Evolutionary conservation across 2,329 filamentous ascomycete genomes (phyloP).

Genomic region (Fusarium sp.): DNA sequence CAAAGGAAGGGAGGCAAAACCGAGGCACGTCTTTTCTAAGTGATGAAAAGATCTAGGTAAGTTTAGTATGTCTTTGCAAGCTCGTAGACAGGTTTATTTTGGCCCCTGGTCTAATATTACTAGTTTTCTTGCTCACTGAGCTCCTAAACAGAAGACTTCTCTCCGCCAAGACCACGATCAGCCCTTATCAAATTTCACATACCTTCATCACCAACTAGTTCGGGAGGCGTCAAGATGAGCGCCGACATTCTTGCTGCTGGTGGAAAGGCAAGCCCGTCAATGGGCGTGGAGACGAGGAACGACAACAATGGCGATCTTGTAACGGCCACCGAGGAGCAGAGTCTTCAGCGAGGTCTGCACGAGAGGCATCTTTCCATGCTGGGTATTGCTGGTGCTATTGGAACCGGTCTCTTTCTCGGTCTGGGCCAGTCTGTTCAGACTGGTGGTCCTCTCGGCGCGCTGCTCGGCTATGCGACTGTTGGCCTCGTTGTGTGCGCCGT

Average conservation of each 20-base stretch:
- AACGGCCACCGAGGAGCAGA: conserved; percentile 35
- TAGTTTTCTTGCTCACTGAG: neutral
- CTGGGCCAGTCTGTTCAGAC: conserved; percentile 54
- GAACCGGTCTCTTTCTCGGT: conserved; percentile 48
- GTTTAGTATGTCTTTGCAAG: neutral
- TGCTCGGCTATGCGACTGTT: conserved; percentile 56
- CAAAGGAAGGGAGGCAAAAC: neutral
- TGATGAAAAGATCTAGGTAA: neutral
- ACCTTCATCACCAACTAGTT: neutral
- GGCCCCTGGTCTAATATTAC: neutral
- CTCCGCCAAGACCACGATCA: neutral
- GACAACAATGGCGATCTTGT: conserved; percentile 32
- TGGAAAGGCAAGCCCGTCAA: conserved; percentile 3
- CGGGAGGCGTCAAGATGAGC: conserved; percentile 18
- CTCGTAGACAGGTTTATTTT: neutral
- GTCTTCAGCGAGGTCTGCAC: conserved; percentile 37
- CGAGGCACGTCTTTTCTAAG: neutral
- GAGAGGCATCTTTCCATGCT: conserved; percentile 59
- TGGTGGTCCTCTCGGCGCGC: conserved; percentile 50
- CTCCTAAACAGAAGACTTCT: neutral
- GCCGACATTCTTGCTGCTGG: conserved; percentile 11
- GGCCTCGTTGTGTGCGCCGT: conserved; percentile 58
- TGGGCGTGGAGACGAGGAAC: conserved; percentile 4
- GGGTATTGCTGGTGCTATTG: conserved; percentile 63
- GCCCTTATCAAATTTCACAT: neutral